Evolutionary conservation across 257 asterid species (phyloP), one percentile per base, ranked within the genome.

Genomic region (Leonotis leonurus): DNA sequence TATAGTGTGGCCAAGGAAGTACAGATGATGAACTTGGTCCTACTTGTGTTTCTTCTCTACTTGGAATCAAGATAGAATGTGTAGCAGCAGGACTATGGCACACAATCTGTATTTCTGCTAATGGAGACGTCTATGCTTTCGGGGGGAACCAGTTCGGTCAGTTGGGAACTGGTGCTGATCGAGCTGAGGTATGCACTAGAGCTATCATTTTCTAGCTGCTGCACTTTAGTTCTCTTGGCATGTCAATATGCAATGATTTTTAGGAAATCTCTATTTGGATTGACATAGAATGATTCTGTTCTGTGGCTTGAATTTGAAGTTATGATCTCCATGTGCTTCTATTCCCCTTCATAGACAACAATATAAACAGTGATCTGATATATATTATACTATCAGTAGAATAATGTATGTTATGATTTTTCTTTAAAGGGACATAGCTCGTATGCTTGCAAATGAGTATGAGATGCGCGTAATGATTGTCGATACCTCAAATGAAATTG

Each of bases 111-210:
- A 67, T 78, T 72, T 93, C 99, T 70, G 95, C 87, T 61, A 97
- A 89, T 73, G 99, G 97, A 62, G 97, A 81, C 71, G 95, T 89
- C 35, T 93, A 87, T 70, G 74, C 96, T 39, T 93, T 93, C 67
- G 99, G 99, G 29, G 99, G 99, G 29, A 93, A 93, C 77, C 99
- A 93, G 73, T 93, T 93, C 70, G 99, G 99, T 59, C 99, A 93
- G 81, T 74, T 93, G 70, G 99, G 99, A 76, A 93, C 96, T 29
- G 96, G 94, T n/a, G 72, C 83, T 44, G 96, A 93, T 70, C 89
- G 81, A 55, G 97, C 97, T 10, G 99, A 93, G 97, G 99, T 89
- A 83, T 33, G 48, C 60, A 17, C 69, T 37, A 27, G 60, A 48
- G 39, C 55, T 66, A 36, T 56, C 37, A 45, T 16, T 61, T 12